A percentile compares a stretch with the other conserved stretches of the same genome.
These are phyloP conservation scores for Mucor sp. DNA, from an alignment of 371 early-diverging fungal genomes.

Conservation along the genomic window DNA sequence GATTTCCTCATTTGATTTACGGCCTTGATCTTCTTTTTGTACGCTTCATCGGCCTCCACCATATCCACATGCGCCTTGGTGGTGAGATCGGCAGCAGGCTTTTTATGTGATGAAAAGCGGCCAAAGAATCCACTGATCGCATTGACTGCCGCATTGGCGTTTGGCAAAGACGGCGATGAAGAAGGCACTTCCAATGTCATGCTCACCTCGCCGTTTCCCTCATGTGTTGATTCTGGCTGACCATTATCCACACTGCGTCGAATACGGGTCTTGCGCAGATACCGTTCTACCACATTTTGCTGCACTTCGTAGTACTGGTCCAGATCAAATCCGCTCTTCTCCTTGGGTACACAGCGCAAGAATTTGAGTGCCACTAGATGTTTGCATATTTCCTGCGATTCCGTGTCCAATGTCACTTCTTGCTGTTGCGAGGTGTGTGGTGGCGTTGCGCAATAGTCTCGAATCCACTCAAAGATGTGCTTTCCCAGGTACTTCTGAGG, in stretches of 20 bases:
- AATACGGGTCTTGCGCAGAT: slow-evolving; percentile 15
- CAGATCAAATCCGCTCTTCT: neutral
- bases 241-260: neutral
- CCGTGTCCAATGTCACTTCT: neutral
- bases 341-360: slow-evolving; percentile 7
- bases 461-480: slow-evolving; percentile 16
- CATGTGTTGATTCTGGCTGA: neutral
- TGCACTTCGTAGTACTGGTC: slow-evolving; percentile 13
- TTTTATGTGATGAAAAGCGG: neutral
- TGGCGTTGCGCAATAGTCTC: slow-evolving; percentile 13
- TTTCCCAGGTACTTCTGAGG: slow-evolving; percentile 1
- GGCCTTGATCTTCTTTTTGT: slow-evolving; percentile 56
- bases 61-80: slow-evolving; percentile 21
- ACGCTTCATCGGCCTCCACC: slow-evolving; percentile 61
- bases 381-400: slow-evolving; percentile 14
- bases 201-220: neutral
- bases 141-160: neutral
- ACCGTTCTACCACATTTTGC: slow-evolving; percentile 16
- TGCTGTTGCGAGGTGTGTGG: neutral
- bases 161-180: neutral
- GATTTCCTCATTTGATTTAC: slow-evolving; percentile 60
- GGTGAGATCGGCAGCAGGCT: neutral
- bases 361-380: slow-evolving; percentile 14
- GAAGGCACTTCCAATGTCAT: slow-evolving; percentile 9
- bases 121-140: neutral